Evolutionary conservation across 306 rosid species (phyloP).

Genomic region (Vigna reflexopilosa): DNA sequence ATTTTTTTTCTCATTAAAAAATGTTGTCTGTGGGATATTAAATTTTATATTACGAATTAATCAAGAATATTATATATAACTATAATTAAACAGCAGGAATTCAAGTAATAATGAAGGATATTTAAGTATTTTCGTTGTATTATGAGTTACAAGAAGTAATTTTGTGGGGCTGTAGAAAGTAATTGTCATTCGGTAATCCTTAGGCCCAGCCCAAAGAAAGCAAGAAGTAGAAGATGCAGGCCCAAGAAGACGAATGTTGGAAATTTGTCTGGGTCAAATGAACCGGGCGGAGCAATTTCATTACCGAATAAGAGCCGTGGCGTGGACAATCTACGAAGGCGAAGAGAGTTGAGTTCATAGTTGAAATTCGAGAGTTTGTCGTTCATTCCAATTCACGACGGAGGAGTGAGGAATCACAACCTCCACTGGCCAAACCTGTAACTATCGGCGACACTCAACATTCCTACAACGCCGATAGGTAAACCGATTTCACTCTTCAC

Average conservation of each 20-base stretch:
- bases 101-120: no score
- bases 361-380: not conserved
- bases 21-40: no score
- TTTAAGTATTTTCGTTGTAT: no score
- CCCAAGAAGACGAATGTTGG: not conserved
- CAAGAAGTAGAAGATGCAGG: not conserved
- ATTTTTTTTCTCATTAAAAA: no score
- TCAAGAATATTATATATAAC: no score
- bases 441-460: slow-evolving; percentile 5
- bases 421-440: slow-evolving; percentile 17
- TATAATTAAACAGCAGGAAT: no score
- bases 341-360: not conserved
- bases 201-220: slow-evolving; percentile 10
- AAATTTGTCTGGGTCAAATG: not conserved
- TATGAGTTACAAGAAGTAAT: no score
- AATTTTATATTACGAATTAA: no score
- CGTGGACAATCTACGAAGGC: not conserved
- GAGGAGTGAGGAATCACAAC: slow-evolving; percentile 42
- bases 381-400: slow-evolving; percentile 1
- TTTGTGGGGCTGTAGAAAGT: no score
- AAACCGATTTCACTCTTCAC: slow-evolving; percentile 11
- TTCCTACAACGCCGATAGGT: slow-evolving; percentile 31
- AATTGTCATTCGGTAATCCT: no score
- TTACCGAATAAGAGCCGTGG: not conserved
- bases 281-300: not conserved